phyloP scores from a whole-genome alignment of 306 rosid species.

The Ormosia semicastrata region DNA sequence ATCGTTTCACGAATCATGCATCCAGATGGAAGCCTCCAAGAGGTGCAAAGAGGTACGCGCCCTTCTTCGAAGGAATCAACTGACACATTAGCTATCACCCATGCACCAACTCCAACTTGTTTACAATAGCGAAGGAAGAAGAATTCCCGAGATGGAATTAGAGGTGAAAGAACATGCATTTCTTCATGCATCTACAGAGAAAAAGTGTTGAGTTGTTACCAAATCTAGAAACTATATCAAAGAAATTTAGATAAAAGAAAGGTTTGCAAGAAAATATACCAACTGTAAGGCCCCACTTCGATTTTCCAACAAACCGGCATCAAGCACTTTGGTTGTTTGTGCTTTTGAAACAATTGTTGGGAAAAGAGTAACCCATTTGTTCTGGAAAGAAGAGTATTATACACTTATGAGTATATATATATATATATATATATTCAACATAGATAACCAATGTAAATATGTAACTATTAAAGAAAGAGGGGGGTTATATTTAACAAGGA shows the following conservation, averaged over 20 bases:
- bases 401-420: no score
- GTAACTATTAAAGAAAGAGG: no score
- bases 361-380: constrained; percentile 48
- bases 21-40: constrained; percentile 64
- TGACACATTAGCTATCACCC: constrained; percentile 61
- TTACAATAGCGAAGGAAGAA: constrained; percentile 54
- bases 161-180: constrained; percentile 62
- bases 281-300: constrained; percentile 44
- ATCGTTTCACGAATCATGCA: constrained; percentile 52
- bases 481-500: no score
- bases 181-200: constrained; percentile 57
- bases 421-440: background rate
- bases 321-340: constrained; percentile 40
- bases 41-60: background rate
- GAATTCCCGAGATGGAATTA: constrained; percentile 48
- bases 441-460: background rate
- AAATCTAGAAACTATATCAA: background rate
- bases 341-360: constrained; percentile 55
- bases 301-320: constrained; percentile 33
- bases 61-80: constrained; percentile 24
- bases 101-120: constrained; percentile 38
- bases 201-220: background rate
- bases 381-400: constrained; percentile 28
- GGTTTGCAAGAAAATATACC: constrained; percentile 30
- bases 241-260: background rate